Conservation (phyloP, 148 eudicot species). For the Camellia lanceoleosa region DNA sequence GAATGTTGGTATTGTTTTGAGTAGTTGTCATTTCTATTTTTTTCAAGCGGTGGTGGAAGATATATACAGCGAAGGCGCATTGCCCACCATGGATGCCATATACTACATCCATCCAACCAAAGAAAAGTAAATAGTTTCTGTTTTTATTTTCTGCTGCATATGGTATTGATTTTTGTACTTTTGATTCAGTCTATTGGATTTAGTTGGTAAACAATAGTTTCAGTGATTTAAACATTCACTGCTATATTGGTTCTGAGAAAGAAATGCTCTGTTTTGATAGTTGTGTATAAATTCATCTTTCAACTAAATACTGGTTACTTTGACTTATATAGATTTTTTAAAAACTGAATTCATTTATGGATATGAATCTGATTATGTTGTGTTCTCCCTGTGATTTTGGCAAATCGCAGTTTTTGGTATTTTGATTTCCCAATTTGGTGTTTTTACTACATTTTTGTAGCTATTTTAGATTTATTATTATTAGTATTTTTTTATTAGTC, state of each 20-base stretch:
- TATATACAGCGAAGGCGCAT: constrained; percentile 85
- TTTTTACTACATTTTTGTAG: not conserved
- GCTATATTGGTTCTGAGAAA: not conserved
- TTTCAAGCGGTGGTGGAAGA: constrained; percentile 94
- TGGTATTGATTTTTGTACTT: not conserved
- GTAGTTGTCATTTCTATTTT: constrained; percentile 12
- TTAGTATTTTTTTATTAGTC: not conserved
- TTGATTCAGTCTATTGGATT: not conserved
- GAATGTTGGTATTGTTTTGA: not conserved
- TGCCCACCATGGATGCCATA: constrained; percentile 90
- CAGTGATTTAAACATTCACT: not conserved
- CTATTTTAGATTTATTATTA: not conserved
- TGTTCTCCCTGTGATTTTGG: not conserved
- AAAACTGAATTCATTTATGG: not conserved
- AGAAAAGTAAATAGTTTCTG: constrained; percentile 58
- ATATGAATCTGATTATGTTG: not conserved
- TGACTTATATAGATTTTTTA: not conserved
- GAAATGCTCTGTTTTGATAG: not conserved
- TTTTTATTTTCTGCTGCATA: constrained; percentile 3
- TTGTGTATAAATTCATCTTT: not conserved
- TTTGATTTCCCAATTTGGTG: not conserved
- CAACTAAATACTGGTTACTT: constrained; percentile 2
- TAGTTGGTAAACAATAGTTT: not conserved
- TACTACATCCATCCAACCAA: constrained; percentile 87
- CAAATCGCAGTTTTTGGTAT: not conserved